Base-by-base conservation (phyloP, 345 rosid genomes). In the Nasturtium officinale region DNA sequence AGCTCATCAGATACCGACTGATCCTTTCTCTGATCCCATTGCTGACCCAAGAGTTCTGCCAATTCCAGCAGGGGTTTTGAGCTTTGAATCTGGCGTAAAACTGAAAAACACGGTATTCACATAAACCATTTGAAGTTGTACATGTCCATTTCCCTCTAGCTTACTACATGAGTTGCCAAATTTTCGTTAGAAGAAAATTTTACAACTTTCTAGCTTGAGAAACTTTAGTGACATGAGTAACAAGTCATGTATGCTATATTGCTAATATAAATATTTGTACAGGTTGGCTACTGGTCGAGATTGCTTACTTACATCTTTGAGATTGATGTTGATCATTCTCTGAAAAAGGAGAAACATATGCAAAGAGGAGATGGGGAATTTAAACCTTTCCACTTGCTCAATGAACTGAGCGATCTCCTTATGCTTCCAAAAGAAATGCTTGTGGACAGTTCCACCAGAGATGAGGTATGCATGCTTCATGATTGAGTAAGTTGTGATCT, bases 401-500 rank as follows among this genome's bases (percentile, higher is more conserved):
- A 87, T 76, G 87, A 83, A 76, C 76, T 96, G 71, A 92, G 99
- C 18, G 95, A 92, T 84, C 97, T 96, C 69, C 81, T 96, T 61
- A 92, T 96, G 99, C 89, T 96, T 73, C 99, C 99, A 33, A 92
- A 96, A 80, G 98, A 96, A 79, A 83, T 92, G 97, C 84, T 96
- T 50, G 65, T 89, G 61, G 97, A 92, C 62, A 77, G 80, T 54
- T 83, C 90, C 12, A 71, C 82, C 47, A 82, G 98, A 80, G 82
- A 72, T 72, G 98, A 96, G 97, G 98, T 75, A 61, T 51, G 45
- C 83, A 53, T 59, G 18, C 17, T 53, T 28, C 57, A 73, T 30
- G 9, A 42, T 76, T 59, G 57, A 68, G 17, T 67, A 25, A 35
- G 42, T 48, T 67, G 33, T 30, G 56, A 69, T 57, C 23, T 45